Percentiles rank a stretch among this genome's conserved stretches.
phyloP scores from a whole-genome alignment of 805 yeast genomes.

The Starmerella potacharoeniae region DNA sequence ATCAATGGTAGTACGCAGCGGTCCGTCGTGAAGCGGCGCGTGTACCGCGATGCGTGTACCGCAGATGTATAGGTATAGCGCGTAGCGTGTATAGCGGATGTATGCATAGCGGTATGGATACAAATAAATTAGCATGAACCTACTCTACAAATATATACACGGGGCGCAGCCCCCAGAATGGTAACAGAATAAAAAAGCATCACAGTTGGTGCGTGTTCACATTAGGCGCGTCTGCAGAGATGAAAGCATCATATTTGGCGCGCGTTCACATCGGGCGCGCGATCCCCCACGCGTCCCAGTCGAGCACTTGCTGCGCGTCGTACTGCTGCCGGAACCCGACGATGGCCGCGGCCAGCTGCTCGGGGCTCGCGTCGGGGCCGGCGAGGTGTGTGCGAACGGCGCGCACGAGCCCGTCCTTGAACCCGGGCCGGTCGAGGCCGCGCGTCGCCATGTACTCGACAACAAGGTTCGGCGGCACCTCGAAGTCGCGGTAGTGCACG shows the following conservation, averaged over 20 bases:
- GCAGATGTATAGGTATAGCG: no score
- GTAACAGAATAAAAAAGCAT: no score
- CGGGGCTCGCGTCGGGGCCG: slow-evolving; percentile 4
- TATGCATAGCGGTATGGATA: not conserved
- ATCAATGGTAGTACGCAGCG: no score
- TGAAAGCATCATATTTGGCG: no score
- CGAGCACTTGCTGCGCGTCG: slow-evolving; percentile 9
- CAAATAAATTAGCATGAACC: no score
- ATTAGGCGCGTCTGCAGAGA: no score
- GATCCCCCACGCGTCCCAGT: slow-evolving; percentile 10
- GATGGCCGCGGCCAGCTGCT: slow-evolving; percentile 13
- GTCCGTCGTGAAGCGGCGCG: no score
- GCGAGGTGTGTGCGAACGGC: slow-evolving; percentile 4
- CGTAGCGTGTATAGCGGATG: no score
- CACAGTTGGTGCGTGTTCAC: no score
- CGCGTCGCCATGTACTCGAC: slow-evolving; percentile 19
- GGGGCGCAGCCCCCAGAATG: no score
- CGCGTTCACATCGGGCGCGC: not conserved
- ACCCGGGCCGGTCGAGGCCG: slow-evolving; percentile 6
- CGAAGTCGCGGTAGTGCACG: slow-evolving; percentile 20
- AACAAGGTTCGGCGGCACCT: slow-evolving; percentile 3
- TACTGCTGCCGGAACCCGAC: slow-evolving; percentile 8
- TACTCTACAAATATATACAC: no score
- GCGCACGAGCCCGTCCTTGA: slow-evolving; percentile 9
- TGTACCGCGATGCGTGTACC: no score